Conservation (phyloP, 1,284 basidiomycete genomes). For the Cryptococcus floricola region DNA sequence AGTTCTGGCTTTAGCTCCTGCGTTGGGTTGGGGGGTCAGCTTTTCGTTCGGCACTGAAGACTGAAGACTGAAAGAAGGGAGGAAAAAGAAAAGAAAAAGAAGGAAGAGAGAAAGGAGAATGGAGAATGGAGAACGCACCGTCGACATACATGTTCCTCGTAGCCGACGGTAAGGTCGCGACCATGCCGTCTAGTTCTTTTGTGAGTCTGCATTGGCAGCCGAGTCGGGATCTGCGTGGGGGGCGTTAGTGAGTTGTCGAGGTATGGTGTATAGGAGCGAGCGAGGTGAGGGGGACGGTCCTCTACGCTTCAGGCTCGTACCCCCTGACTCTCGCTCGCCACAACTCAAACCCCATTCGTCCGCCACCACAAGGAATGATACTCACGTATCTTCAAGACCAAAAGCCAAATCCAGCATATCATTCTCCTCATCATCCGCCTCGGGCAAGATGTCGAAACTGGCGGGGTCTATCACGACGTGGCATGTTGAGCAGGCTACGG, state of each 20-base stretch:
- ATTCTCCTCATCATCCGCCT: slow-evolving; percentile 95
- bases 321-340: too few species aligned
- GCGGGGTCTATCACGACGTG: slow-evolving; percentile 85
- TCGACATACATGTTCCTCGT: slow-evolving; percentile 98
- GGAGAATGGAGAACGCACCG: slow-evolving; percentile 59
- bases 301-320: too few species aligned
- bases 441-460: slow-evolving; percentile 77
- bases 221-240: slow-evolving; percentile 53
- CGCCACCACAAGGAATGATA: slow-evolving; percentile 8
- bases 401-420: slow-evolving; percentile 99
- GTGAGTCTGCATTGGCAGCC: slow-evolving; percentile 78
- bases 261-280: neutral
- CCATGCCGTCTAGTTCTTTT: slow-evolving; percentile 78
- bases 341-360: too few species aligned
- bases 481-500: slow-evolving; percentile 95
- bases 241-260: neutral
- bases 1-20: too few species aligned
- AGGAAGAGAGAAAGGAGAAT: neutral
- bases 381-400: slow-evolving; percentile 88
- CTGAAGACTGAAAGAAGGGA: too few species aligned
- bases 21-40: too few species aligned
- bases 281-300: neutral
- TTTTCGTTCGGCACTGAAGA: too few species aligned
- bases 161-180: slow-evolving; percentile 79
- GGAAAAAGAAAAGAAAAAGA: too few species aligned